Conservation (phyloP, 352 stramenopile species). For the Pythium pyrilobum region DNA sequence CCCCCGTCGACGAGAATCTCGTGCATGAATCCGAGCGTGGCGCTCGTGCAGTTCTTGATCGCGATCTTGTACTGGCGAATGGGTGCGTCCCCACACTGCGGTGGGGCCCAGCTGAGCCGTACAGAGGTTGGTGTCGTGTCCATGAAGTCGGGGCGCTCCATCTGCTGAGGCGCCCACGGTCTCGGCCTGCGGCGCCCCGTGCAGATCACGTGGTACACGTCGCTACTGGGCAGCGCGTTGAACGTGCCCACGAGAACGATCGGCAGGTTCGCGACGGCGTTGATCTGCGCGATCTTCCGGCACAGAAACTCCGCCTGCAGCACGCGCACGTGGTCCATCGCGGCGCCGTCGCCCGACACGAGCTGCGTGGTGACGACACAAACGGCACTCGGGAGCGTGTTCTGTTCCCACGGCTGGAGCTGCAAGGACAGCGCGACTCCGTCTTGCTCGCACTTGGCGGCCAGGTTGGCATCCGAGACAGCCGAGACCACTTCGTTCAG, state of each 20-base stretch:
- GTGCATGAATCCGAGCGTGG: constrained; percentile 49
- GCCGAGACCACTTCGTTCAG: constrained; percentile 46
- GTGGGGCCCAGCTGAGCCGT: constrained; percentile 36
- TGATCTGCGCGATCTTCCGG: constrained; percentile 64
- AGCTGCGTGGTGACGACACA: constrained; percentile 55
- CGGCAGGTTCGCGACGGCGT: constrained; percentile 77
- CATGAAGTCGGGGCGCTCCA: constrained; percentile 28
- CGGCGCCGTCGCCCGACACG: constrained; percentile 16
- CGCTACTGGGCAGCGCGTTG: constrained; percentile 67
- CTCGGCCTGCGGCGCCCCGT: constrained; percentile 47
- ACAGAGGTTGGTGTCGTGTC: constrained; percentile 45
- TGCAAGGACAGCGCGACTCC: constrained; percentile 66
- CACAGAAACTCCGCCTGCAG: constrained; percentile 70
- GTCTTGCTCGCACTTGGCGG: constrained; percentile 48
- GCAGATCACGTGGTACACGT: constrained; percentile 76
- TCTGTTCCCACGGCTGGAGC: constrained; percentile 82
- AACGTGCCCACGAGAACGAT: constrained; percentile 80
- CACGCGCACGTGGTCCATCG: constrained; percentile 54
- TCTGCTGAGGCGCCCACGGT: constrained; percentile 33
- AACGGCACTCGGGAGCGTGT: constrained; percentile 54
- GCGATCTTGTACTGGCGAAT: constrained; percentile 52
- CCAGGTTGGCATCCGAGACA: constrained; percentile 41
- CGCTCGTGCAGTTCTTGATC: constrained; percentile 54
- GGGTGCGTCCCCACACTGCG: constrained; percentile 19
- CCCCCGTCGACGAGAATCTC: constrained; percentile 30